Evolutionary conservation across 1,284 basidiomycete species (phyloP), one percentile per base, ranked within the genome.

Genomic region (Puccinia novopanici): DNA sequence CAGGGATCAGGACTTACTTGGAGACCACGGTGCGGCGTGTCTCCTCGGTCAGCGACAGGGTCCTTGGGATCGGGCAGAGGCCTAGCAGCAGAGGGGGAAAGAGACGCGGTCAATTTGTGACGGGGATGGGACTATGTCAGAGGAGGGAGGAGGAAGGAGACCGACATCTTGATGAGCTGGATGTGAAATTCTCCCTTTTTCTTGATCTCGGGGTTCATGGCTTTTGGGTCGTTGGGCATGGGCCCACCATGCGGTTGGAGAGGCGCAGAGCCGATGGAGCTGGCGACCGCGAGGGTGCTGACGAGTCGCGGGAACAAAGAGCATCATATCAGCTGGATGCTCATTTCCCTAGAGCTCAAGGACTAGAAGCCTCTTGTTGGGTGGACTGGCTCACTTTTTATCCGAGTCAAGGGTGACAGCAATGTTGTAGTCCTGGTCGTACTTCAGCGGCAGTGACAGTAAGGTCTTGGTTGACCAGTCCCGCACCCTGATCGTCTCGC

Each of bases 101-200:
- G 9, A 34, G 15, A 2, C 22, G 8, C 5, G 17, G 37, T 2
- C 2, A 50, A 40, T 37, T 19, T 27, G 40, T 57, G 24, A 15
- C 17, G 17, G 24, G n/a, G 30, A 22, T 24, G 45, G 30, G 42
- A 63, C n/a, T n/a, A n/a, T n/a, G n/a, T n/a, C n/a, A n/a, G n/a
- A n/a, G n/a, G n/a, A n/a, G n/a, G n/a, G n/a, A n/a, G n/a, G 15
- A 57, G 17, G 17, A 19, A 75, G 27, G 10, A 17, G 30, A 24
- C 74, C 1, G 27, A 75, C 74, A 75, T 65, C 52, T 52, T 65
- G 45, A 75, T 50, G 1, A 75, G 8, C 37, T 75, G 57, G 45
- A 75, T 50, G 45, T 75, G 74, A n/a, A n/a, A 65, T 63, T 75
- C 74, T 37, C 57, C 55, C 50, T 75, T 63, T 24, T 27, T 22